These are phyloP conservation scores for Evernia prunastri DNA, from an alignment of 495 filamentous ascomycete species.

Conservation along the genomic window DNA sequence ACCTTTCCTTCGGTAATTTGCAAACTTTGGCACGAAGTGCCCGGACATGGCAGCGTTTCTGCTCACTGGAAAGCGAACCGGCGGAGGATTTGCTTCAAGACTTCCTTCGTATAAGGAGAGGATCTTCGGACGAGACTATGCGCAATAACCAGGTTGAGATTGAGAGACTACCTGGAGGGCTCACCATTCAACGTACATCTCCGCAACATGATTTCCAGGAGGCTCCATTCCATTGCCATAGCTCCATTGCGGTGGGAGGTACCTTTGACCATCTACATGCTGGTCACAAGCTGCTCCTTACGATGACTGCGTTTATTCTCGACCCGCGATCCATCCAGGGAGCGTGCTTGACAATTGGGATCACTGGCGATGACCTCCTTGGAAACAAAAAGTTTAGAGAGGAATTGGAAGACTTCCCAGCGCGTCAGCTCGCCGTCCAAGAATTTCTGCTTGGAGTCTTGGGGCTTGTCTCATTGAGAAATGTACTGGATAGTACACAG, in stretches of 20 bases:
- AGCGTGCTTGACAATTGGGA: conserved; percentile 62
- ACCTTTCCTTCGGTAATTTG: conserved; percentile 55
- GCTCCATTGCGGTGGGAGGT: conserved; percentile 74
- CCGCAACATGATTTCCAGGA: conserved; percentile 16
- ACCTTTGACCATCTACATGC: conserved; percentile 96
- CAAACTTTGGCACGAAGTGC: conserved; percentile 49
- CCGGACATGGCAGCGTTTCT: conserved; percentile 61
- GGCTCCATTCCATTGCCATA: conserved; percentile 34
- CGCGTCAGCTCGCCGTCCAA: conserved; percentile 59
- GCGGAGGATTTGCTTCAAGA: conserved; percentile 42
- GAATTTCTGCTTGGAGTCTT: conserved; percentile 68
- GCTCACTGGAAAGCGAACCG: conserved; percentile 53
- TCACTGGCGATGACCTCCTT: conserved; percentile 80
- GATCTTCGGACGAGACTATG: conserved; percentile 37
- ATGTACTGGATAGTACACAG: conserved; percentile 29
- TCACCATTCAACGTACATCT: conserved; percentile 33
- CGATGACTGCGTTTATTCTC: conserved; percentile 70
- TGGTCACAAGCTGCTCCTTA: conserved; percentile 91
- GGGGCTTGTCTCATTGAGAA: conserved; percentile 41
- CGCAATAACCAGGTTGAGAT: conserved; percentile 21
- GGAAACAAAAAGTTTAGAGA: conserved; percentile 83
- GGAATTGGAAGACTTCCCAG: conserved; percentile 69
- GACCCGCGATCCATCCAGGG: conserved; percentile 34
- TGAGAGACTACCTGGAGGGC: conserved; percentile 42
- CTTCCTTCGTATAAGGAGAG: conserved; percentile 23